Evolutionary conservation across 108 stramenopile genomes (phyloP).

Genomic region (Nannochloropsis gaditana): DNA sequence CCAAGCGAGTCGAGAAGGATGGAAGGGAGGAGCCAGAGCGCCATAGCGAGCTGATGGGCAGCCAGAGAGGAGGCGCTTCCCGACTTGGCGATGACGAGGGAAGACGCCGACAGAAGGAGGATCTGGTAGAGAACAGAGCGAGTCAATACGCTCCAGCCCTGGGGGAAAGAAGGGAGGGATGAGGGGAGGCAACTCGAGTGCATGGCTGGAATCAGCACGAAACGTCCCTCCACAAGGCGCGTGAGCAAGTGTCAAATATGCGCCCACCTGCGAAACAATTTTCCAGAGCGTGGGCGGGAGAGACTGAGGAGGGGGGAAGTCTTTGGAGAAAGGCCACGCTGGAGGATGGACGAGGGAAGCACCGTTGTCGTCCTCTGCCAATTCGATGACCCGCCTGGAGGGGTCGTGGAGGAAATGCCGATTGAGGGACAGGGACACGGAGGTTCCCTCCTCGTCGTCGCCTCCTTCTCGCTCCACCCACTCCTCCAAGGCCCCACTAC

Average conservation of each 20-base stretch:
- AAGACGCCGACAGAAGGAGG: neutral
- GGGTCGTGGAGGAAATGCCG: neutral
- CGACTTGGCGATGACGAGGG: neutral
- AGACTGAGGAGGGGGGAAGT: neutral
- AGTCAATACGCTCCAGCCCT: neutral
- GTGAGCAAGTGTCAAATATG: neutral
- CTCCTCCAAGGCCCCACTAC: neutral
- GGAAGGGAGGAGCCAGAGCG: neutral
- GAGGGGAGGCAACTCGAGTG: neutral
- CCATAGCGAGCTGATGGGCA: neutral
- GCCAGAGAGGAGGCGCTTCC: conserved; percentile 5
- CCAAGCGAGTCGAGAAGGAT: neutral
- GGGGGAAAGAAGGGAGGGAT: neutral
- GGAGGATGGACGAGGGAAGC: neutral
- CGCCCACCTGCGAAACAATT: neutral
- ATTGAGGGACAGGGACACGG: neutral
- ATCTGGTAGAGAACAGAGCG: conserved; percentile 4
- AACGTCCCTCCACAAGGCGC: neutral
- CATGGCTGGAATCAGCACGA: neutral
- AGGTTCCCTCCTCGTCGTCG: too few relatives aligned
- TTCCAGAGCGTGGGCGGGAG: neutral
- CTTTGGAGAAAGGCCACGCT: neutral
- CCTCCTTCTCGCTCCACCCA: too few relatives aligned
- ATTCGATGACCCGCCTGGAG: conserved; percentile 3
- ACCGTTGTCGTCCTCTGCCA: neutral